Conservation (phyloP, 106 monocot species). For the Platanthera zijinensis region DNA sequence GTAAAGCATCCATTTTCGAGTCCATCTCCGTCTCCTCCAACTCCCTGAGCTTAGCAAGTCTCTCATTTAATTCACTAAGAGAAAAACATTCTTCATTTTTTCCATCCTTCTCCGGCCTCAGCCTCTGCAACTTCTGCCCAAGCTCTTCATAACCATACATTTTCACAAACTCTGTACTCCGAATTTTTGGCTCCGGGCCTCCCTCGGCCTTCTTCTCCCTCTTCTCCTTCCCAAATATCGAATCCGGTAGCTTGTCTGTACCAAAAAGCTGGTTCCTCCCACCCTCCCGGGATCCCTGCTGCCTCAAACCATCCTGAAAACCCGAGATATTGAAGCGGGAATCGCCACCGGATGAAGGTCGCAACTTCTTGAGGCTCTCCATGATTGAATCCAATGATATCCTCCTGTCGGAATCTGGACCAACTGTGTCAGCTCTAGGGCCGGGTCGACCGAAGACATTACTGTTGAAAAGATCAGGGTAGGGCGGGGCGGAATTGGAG, state of each 20-base stretch:
- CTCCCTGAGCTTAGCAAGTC: constrained; percentile 74
- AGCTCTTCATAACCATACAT: constrained; percentile 57
- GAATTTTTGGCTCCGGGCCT: constrained; percentile 13
- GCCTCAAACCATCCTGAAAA: constrained; percentile 25
- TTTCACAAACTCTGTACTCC: constrained; percentile 53
- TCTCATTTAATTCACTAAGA: constrained; percentile 56
- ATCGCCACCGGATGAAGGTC: neutral
- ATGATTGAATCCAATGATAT: constrained; percentile 31
- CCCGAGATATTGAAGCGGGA: constrained; percentile 10
- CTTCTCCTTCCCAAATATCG: constrained; percentile 68
- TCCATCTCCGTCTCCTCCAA: constrained; percentile 51
- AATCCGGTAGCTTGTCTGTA: constrained; percentile 27
- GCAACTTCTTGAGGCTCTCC: constrained; percentile 40
- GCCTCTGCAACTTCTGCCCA: constrained; percentile 64
- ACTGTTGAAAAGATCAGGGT: constrained; percentile 56
- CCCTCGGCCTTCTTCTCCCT: constrained; percentile 32
- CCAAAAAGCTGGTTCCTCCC: constrained; percentile 1
- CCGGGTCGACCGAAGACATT: constrained; percentile 11
- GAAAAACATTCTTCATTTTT: constrained; percentile 50
- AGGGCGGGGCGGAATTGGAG: constrained; percentile 23
- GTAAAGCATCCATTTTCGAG: constrained; percentile 18
- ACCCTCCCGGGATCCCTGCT: neutral
- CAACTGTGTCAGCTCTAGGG: neutral
- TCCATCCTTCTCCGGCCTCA: constrained; percentile 32
- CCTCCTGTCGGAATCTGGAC: neutral